Conservation (phyloP, 352 stramenopile genomes). For the Pythium volutum region DNA sequence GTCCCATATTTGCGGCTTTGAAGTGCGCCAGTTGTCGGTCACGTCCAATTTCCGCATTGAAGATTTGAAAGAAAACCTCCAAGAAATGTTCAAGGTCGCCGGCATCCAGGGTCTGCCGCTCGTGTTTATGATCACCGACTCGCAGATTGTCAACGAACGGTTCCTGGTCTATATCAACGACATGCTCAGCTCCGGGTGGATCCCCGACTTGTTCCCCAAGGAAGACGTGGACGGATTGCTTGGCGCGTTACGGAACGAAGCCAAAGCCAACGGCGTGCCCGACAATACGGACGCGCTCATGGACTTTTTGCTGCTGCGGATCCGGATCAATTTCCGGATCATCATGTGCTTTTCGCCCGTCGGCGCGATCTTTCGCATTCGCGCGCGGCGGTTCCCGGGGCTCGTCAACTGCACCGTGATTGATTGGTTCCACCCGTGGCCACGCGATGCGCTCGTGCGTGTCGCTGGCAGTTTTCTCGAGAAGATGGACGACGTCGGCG, state of each 20-base stretch:
- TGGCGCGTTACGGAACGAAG: constrained; percentile 90
- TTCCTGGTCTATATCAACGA: constrained; percentile 99
- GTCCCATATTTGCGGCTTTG: constrained; percentile 96
- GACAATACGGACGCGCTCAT: constrained; percentile 94
- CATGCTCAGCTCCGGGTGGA: constrained; percentile 92
- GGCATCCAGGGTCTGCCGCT: constrained; percentile 92
- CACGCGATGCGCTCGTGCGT: constrained; percentile 94
- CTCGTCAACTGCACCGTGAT: constrained; percentile 98
- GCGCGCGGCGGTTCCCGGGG: constrained; percentile 94
- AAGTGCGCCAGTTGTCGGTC: constrained; percentile 94
- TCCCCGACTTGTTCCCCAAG: constrained; percentile 96
- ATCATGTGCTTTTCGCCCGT: constrained; percentile 98
- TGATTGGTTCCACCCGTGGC: constrained; percentile 98
- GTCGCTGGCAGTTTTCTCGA: constrained; percentile 95
- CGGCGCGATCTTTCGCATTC: constrained; percentile 94
- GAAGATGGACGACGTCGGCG: constrained; percentile 92
- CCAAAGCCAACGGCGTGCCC: constrained; percentile 92
- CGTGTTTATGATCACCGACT: constrained; percentile 98
- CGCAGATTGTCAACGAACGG: constrained; percentile 97
- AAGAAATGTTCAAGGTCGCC: constrained; percentile 96
- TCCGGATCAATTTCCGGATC: constrained; percentile 94
- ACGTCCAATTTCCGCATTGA: constrained; percentile 96
- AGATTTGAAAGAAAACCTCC: constrained; percentile 96
- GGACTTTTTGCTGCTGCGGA: constrained; percentile 95
- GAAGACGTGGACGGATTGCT: constrained; percentile 95